Base-by-base conservation (phyloP, 768 basidiomycete genomes). In the Pholiota molesta region DNA sequence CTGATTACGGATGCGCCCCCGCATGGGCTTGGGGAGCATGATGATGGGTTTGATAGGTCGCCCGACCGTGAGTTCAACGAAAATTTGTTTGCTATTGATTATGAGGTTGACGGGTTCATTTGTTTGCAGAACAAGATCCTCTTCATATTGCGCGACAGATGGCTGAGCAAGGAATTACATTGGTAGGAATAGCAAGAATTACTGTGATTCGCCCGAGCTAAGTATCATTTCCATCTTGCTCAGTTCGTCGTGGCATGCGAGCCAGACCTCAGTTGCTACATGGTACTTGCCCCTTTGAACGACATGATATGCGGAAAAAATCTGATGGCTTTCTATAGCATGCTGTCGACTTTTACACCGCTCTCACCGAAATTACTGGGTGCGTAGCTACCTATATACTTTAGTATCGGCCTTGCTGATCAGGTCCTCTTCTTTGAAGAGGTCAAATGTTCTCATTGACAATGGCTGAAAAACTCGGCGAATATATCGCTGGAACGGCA, bases 241-340 rank as follows among this genome's bases (percentile, higher is more conserved):
- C 58, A 84, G 83, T 83, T 84, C 66, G 78, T 83, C 66, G 78
- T 85, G 29, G 85, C 83, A 0, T 86, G 85, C 71, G 84, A 86
- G 66, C 83, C 72, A 6, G 37, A 53, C 7, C 53, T 73, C 19
- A 70, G 69, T 52, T 26, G 26, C 26, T 26, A 26, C 26, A 26
- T 26, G 26, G 26, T 26, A 26, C 26, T 26, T 26, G 26, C 26
- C 26, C 26, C 2, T 2, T 26, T 4, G 2, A 26, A 26, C 26
- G 26, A 26, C 26, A 26, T 26, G 26, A 26, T 26, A 26, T 26
- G 26, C 26, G 26, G 26, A 26, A 26, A 26, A 26, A 26, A 2
- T 26, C 26, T 26, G 4, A 26, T 26, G 26, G 26, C 26, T 26
- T 26, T 26, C 26, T 26, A 16, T 60, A 68, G 64, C 52, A 65